Evolutionary conservation across 169 alveolate species (phyloP).

Genomic region (Cryptosporidium bovis): DNA sequence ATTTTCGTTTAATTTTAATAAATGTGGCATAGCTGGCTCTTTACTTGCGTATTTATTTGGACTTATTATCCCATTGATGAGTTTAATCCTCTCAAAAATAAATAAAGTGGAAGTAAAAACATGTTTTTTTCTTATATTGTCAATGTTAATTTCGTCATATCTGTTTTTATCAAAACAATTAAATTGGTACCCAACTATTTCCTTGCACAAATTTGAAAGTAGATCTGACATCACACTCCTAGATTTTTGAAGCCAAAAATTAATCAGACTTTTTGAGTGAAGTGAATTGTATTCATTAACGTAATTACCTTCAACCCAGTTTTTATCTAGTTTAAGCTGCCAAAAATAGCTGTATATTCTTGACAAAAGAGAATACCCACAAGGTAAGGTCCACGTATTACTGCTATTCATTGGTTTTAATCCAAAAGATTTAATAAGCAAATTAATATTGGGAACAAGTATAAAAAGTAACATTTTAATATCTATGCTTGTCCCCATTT

Average conservation of each 20-base stretch:
- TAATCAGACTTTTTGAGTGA: not conserved
- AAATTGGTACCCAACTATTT: not conserved
- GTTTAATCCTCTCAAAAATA: not conserved
- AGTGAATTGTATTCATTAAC: not conserved
- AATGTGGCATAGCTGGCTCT: too few species aligned
- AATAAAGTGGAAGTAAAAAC: not conserved
- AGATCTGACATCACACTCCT: not conserved
- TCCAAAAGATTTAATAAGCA: slow-evolving; percentile 13
- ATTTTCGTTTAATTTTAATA: not conserved
- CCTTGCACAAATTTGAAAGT: not conserved
- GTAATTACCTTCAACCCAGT: not conserved
- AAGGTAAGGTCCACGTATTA: slow-evolving; percentile 11
- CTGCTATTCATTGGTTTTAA: slow-evolving; percentile 5
- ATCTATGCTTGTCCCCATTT: not conserved
- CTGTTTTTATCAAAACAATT: not conserved
- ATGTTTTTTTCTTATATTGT: not conserved
- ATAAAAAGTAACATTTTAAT: slow-evolving; percentile 1
- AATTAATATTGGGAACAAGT: slow-evolving; percentile 17
- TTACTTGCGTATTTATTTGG: too few species aligned
- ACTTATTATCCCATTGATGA: not conserved
- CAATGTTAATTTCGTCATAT: not conserved
- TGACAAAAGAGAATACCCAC: slow-evolving; percentile 25
- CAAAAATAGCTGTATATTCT: slow-evolving; percentile 23
- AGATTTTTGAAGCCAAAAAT: not conserved
- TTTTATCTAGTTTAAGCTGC: slow-evolving; percentile 6